Conservation (phyloP, 2,329 filamentous ascomycete species). For the Penicillium sclerotiorum region DNA sequence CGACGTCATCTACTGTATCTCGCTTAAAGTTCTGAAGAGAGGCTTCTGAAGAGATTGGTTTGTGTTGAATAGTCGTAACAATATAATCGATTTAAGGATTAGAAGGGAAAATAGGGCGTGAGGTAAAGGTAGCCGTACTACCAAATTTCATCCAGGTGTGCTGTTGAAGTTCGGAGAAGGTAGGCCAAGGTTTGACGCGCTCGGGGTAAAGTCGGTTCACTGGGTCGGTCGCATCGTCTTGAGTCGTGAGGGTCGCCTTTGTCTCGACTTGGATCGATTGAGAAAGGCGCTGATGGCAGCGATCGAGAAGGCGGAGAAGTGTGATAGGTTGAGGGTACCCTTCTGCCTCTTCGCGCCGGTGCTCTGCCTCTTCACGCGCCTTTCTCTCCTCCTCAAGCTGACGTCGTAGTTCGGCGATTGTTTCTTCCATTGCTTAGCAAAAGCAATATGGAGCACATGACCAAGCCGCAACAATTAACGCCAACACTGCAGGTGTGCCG, state of each 20-base stretch:
- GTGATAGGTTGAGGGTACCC: conserved; percentile 20
- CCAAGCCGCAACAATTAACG: too few species aligned
- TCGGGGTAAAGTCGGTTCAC: conserved; percentile 18
- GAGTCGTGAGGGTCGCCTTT: conserved; percentile 24
- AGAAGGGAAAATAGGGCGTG: conserved; percentile 20
- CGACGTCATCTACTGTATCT: conserved; percentile 29
- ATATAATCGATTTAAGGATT: conserved; percentile 20
- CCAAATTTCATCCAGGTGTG: conserved; percentile 26
- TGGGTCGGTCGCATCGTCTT: conserved; percentile 23
- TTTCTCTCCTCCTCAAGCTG: conserved; percentile 1
- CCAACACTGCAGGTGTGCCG: too few species aligned
- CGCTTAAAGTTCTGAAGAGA: conserved; percentile 27
- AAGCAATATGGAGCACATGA: too few species aligned
- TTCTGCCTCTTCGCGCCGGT: conserved; percentile 11
- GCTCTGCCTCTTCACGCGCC: not conserved
- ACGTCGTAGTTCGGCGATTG: conserved; percentile 1
- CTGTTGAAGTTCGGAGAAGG: conserved; percentile 29
- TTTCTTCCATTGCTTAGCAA: not conserved
- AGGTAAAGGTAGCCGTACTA: conserved; percentile 14
- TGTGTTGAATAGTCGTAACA: conserved; percentile 8
- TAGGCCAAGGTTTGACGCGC: conserved; percentile 24
- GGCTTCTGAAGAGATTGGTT: conserved; percentile 26
- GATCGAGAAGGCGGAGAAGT: conserved; percentile 25
- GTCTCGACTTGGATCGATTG: conserved; percentile 26
- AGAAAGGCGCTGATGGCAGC: conserved; percentile 25